A percentile compares a stretch with the other conserved stretches of the same genome.
These are phyloP conservation scores for Cutaneotrichosporon mucoides DNA, from an alignment of 1,284 basidiomycete species.

Conservation along the genomic window DNA sequence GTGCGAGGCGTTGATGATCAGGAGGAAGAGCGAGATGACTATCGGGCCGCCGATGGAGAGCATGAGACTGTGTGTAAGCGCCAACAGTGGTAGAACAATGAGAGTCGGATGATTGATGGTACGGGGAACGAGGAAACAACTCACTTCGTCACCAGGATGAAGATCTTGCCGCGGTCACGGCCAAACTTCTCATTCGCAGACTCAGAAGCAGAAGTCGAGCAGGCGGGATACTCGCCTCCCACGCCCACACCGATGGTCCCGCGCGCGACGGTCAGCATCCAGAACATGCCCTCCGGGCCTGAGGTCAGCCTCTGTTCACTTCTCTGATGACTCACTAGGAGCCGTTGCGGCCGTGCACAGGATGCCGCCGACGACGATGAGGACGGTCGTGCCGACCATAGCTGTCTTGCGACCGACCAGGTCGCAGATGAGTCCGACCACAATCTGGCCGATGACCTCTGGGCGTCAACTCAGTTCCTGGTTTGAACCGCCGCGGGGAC, in stretches of 20 bases:
- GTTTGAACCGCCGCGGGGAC: no score
- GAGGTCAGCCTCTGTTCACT: no score
- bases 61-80: conserved; percentile 39
- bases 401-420: conserved; percentile 67
- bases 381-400: conserved; percentile 63
- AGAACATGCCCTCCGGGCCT: conserved; percentile 58
- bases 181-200: conserved; percentile 67
- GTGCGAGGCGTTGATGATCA: conserved; percentile 54
- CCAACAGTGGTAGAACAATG: no score
- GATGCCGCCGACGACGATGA: conserved; percentile 68
- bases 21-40: conserved; percentile 65
- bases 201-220: conserved; percentile 63
- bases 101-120: no score
- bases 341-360: conserved; percentile 69
- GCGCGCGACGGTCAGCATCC: conserved; percentile 66
- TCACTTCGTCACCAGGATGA: conserved; percentile 68
- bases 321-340: conserved; percentile 28
- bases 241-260: conserved; percentile 62
- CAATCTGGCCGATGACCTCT: conserved; percentile 33
- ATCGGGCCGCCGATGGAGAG: conserved; percentile 61
- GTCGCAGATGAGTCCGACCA: conserved; percentile 62
- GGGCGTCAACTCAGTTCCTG: neutral
- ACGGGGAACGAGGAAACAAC: conserved; percentile 3
- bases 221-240: conserved; percentile 68
- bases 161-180: conserved; percentile 63